A percentile compares a stretch with the other conserved stretches of the same genome.
phyloP scores from a whole-genome alignment of 495 filamentous ascomycete species.

The Neurospora tetrasperma region DNA sequence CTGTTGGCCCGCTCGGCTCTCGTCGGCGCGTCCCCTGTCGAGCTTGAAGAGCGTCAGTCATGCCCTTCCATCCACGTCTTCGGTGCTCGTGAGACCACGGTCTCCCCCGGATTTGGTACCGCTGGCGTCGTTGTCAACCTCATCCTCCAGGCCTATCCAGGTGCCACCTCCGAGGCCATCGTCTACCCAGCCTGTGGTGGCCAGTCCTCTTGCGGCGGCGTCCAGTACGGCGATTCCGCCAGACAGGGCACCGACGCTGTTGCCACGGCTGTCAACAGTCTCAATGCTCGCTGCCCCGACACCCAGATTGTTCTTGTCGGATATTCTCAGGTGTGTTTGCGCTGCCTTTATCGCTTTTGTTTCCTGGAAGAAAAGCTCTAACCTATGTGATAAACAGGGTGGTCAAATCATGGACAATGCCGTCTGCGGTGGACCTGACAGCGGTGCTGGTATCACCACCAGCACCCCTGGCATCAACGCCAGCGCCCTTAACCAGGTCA shows the following conservation, averaged over 20 bases:
- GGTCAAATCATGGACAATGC: slow-evolving; percentile 56
- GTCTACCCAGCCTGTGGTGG: slow-evolving; percentile 41
- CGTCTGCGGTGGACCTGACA: slow-evolving; percentile 47
- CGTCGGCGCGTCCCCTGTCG: slow-evolving; percentile 21
- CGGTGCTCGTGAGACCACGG: slow-evolving; percentile 56
- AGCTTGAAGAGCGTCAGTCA: slow-evolving; percentile 21
- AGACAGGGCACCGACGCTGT: slow-evolving; percentile 42
- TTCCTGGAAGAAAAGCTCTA: background rate
- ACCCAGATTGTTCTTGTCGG: slow-evolving; percentile 51
- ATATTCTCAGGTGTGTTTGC: slow-evolving; percentile 44
- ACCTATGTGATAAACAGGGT: slow-evolving; percentile 29
- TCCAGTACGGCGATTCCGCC: slow-evolving; percentile 44
- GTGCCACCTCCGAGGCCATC: slow-evolving; percentile 48
- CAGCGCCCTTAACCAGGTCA: slow-evolving; percentile 31
- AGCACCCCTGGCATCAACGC: slow-evolving; percentile 32
- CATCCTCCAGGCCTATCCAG: slow-evolving; percentile 40
- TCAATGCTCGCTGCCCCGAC: slow-evolving; percentile 42
- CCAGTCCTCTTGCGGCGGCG: slow-evolving; percentile 34
- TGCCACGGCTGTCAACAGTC: slow-evolving; percentile 42
- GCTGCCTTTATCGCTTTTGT: slow-evolving; percentile 19
- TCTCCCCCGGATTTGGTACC: slow-evolving; percentile 43
- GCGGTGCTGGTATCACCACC: slow-evolving; percentile 11
- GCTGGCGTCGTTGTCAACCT: slow-evolving; percentile 43
- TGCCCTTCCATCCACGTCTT: slow-evolving; percentile 50
- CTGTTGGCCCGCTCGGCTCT: slow-evolving; percentile 20